Conservation (phyloP, 176 grass and related monocot species). For the Lolium multiflorum region DNA sequence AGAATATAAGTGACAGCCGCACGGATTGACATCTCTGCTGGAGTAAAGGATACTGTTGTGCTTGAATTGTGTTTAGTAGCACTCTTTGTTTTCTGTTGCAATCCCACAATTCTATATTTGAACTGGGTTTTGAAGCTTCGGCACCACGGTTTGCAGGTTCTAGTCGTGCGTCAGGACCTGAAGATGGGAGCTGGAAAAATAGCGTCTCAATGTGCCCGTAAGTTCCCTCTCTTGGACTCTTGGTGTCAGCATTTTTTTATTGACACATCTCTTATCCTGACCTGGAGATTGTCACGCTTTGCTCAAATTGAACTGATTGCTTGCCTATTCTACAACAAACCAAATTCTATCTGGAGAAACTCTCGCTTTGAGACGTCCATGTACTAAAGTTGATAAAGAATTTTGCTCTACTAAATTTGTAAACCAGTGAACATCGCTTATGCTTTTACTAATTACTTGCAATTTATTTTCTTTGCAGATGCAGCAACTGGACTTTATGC, state of each 20-base stretch:
- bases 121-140: background rate
- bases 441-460: slow-evolving; percentile 25
- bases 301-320: background rate
- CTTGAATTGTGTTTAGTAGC: background rate
- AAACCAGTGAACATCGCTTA: background rate
- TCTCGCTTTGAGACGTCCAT: background rate
- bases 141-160: slow-evolving; percentile 56
- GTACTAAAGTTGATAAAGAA: background rate
- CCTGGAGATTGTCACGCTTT: background rate
- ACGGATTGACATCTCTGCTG: background rate
- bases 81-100: background rate
- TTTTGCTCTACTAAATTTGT: background rate
- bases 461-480: slow-evolving; percentile 61
- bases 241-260: background rate
- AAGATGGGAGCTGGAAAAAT: slow-evolving; percentile 96
- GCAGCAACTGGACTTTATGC: slow-evolving; percentile 92
- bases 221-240: slow-evolving; percentile 22
- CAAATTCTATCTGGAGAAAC: background rate
- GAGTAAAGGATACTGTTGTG: background rate
- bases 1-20: background rate
- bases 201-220: slow-evolving; percentile 92
- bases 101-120: background rate
- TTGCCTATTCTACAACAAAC: background rate
- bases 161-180: slow-evolving; percentile 87
- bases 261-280: background rate